Percentiles rank a stretch among this genome's conserved stretches.
Evolutionary conservation across 164 flowering plant genomes (phyloP).

Genomic region (Vitis rotundifolia): DNA sequence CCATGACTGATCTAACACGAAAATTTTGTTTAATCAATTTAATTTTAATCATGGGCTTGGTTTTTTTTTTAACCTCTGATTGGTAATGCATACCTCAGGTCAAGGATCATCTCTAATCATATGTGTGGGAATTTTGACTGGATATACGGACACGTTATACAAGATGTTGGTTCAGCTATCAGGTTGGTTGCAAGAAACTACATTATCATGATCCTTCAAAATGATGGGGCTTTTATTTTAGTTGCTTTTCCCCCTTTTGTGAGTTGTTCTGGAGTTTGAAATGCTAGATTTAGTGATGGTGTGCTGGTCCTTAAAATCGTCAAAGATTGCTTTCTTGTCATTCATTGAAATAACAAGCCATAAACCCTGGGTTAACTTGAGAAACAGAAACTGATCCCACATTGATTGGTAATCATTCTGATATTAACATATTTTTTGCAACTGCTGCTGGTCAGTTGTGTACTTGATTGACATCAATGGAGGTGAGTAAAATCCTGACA

Average conservation of each 20-base stretch:
- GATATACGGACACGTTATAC: slow-evolving; percentile 83
- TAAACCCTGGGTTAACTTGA: too few species aligned
- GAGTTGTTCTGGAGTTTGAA: neutral
- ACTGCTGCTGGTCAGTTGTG: too few species aligned
- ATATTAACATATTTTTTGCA: too few species aligned
- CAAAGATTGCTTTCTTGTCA: too few species aligned
- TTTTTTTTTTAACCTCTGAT: slow-evolving; percentile 9
- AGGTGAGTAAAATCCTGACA: too few species aligned
- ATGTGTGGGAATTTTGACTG: slow-evolving; percentile 90
- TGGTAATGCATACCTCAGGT: slow-evolving; percentile 52
- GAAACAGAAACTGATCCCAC: too few species aligned
- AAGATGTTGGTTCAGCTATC: slow-evolving; percentile 84
- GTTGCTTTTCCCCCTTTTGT: neutral
- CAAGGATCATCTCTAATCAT: slow-evolving; percentile 94
- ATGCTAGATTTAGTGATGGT: neutral
- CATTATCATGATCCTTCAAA: neutral
- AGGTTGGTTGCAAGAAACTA: slow-evolving; percentile 42
- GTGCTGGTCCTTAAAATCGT: neutral
- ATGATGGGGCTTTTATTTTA: neutral
- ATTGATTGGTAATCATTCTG: too few species aligned
- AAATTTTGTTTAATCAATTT: neutral
- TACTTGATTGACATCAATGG: too few species aligned
- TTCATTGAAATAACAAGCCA: too few species aligned
- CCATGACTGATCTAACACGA: too few species aligned
- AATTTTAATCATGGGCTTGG: neutral